Percentiles rank a stretch among this genome's conserved stretches.
phyloP scores from a whole-genome alignment of 495 filamentous ascomycete species.

The Diplogelasinospora grovesii region DNA sequence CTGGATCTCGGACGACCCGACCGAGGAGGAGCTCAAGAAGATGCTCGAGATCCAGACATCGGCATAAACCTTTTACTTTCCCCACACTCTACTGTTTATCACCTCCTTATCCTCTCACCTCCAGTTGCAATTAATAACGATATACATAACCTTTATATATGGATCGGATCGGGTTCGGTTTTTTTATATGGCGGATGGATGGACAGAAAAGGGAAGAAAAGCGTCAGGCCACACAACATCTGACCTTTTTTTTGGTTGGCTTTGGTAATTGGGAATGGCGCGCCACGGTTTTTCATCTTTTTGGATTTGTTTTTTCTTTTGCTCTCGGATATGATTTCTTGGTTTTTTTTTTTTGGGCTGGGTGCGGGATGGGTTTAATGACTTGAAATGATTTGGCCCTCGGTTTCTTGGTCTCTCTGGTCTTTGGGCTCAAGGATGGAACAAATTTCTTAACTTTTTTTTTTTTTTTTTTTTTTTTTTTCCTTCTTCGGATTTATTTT shows the following conservation, averaged over 20 bases:
- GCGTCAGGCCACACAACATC: slow-evolving; percentile 5
- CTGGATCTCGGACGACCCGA: slow-evolving; percentile 56
- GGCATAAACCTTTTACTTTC: slow-evolving; percentile 2
- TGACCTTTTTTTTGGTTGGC: background rate
- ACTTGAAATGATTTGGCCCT: background rate
- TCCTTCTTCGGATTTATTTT: too few relatives aligned
- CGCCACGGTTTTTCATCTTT: background rate
- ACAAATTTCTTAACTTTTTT: slow-evolving; percentile 7
- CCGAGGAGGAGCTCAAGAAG: slow-evolving; percentile 37
- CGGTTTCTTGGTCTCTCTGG: background rate
- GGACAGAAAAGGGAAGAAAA: slow-evolving; percentile 4
- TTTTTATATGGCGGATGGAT: too few relatives aligned
- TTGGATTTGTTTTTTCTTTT: background rate
- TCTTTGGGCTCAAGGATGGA: slow-evolving; percentile 1
- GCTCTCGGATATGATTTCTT: too few relatives aligned
- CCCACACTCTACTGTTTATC: background rate
- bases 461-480: slow-evolving; percentile 3
- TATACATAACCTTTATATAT: background rate
- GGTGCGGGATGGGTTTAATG: background rate
- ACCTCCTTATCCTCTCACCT: background rate
- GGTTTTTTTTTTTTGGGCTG: background rate
- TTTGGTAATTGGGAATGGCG: slow-evolving; percentile 11
- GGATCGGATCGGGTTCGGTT: too few relatives aligned
- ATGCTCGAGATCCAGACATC: slow-evolving; percentile 31
- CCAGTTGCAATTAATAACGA: background rate